phyloP scores from a whole-genome alignment of 2,329 filamentous ascomycete genomes.

The Microdochium nivale region DNA sequence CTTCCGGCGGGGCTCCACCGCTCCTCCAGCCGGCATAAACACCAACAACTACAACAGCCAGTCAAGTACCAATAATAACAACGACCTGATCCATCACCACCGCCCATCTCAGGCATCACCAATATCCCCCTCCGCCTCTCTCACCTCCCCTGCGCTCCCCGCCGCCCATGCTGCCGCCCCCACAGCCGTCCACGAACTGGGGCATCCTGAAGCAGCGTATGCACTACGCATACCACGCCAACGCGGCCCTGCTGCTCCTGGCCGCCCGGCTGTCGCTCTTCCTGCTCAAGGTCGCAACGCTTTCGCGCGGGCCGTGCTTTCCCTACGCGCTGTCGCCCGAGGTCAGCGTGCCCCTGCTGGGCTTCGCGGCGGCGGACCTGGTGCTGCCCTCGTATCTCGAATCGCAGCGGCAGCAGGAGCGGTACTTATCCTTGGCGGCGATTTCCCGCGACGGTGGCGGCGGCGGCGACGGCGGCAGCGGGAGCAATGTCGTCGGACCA shows the following conservation, averaged over 20 bases:
- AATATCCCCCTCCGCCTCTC: neutral
- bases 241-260: conserved; percentile 24
- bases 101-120: neutral
- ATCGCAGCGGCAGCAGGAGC: neutral
- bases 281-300: conserved; percentile 55
- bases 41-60: conserved; percentile 10
- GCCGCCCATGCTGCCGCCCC: conserved; percentile 1
- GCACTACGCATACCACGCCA: conserved; percentile 17
- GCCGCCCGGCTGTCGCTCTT: conserved; percentile 53
- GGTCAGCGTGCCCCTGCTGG: conserved; percentile 58
- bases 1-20: conserved; percentile 19
- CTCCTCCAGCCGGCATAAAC: conserved; percentile 9
- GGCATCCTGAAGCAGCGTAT: conserved; percentile 20
- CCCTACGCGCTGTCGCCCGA: conserved; percentile 60
- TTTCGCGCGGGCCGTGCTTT: conserved; percentile 57
- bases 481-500: neutral
- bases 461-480: neutral
- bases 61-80: conserved; percentile 21
- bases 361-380: conserved; percentile 61
- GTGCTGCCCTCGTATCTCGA: conserved; percentile 22
- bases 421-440: neutral
- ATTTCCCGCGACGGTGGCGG: neutral
- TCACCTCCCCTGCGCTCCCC: neutral
- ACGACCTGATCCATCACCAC: neutral
- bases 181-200: neutral